Conservation (phyloP, 768 basidiomycete species). For the Asterophora parasitica region DNA sequence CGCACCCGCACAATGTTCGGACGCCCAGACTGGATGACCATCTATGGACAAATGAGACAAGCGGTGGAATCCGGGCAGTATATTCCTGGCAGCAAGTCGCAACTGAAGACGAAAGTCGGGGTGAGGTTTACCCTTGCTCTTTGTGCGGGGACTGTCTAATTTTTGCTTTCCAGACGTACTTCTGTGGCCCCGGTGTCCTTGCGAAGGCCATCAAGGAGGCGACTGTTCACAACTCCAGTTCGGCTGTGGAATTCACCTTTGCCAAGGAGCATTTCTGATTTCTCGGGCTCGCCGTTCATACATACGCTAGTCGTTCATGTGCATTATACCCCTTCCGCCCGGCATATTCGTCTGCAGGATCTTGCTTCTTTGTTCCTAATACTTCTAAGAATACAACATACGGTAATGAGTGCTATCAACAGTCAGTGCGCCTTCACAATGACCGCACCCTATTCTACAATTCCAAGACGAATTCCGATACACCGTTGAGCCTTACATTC, state of each 20-base stretch:
- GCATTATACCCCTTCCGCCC: neutral
- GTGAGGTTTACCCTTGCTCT: conserved; percentile 39
- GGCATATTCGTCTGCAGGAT: neutral
- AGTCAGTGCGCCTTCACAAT: neutral
- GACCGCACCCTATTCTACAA: conserved; percentile 2
- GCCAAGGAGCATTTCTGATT: conserved; percentile 51
- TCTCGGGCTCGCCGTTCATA: neutral
- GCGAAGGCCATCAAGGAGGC: conserved; percentile 77
- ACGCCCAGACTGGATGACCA: conserved; percentile 82
- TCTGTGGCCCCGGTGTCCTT: conserved; percentile 77
- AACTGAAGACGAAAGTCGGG: conserved; percentile 79
- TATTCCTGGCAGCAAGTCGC: conserved; percentile 70
- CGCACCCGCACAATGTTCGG: conserved; percentile 89
- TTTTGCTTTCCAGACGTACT: conserved; percentile 60
- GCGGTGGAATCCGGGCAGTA: conserved; percentile 83
- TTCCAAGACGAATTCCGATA: conserved; percentile 1
- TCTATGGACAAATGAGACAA: conserved; percentile 69
- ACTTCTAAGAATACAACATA: neutral
- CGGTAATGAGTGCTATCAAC: neutral
- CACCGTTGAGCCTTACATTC: conserved; percentile 12
- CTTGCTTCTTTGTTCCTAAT: neutral
- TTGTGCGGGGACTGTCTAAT: conserved; percentile 3
- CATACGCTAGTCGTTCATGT: neutral
- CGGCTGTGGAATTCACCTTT: conserved; percentile 70
- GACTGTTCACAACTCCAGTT: conserved; percentile 46